phyloP scores from a whole-genome alignment of 2,329 filamentous ascomycete genomes.

The Exophiala alcalophila region DNA sequence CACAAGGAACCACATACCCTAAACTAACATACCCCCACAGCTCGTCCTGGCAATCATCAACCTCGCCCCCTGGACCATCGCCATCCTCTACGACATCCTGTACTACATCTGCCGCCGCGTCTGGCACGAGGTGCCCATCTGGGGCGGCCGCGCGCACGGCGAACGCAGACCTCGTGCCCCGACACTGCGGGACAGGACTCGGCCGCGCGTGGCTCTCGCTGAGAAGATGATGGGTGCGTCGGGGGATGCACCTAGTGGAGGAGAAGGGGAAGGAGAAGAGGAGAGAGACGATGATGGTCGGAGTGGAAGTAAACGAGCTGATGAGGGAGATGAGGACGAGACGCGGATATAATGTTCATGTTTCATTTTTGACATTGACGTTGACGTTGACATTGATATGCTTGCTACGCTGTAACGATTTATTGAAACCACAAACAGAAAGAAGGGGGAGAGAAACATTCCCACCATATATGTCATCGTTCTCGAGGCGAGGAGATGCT shows the following conservation, averaged over 20 bases:
- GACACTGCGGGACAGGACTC: conserved; percentile 51
- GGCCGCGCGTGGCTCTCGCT: conserved; percentile 23
- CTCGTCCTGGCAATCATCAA: conserved; percentile 59
- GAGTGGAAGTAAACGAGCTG: conserved; percentile 7
- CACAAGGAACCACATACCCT: too few relatives aligned
- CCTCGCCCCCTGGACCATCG: conserved; percentile 60
- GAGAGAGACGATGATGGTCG: conserved; percentile 7
- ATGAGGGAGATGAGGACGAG: conserved; percentile 1
- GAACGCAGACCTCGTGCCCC: conserved; percentile 60
- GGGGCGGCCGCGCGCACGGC: conserved; percentile 61
- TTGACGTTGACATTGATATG: too few relatives aligned
- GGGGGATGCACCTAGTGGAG: background rate
- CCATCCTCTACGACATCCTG: conserved; percentile 62
- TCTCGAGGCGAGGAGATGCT: too few relatives aligned
- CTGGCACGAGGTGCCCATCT: conserved; percentile 57
- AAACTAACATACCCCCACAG: conserved; percentile 46
- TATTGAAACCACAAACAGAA: too few relatives aligned
- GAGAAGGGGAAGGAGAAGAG: background rate
- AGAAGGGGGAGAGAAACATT: too few relatives aligned
- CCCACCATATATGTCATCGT: too few relatives aligned
- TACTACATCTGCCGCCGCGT: conserved; percentile 60
- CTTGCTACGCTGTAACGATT: too few relatives aligned
- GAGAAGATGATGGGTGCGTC: conserved; percentile 12
- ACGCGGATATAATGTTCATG: conserved; percentile 1
- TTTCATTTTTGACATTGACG: too few relatives aligned